These are phyloP conservation scores for Phaeomoniella chlamydospora DNA, from an alignment of 2,329 filamentous ascomycete genomes.

Conservation along the genomic window DNA sequence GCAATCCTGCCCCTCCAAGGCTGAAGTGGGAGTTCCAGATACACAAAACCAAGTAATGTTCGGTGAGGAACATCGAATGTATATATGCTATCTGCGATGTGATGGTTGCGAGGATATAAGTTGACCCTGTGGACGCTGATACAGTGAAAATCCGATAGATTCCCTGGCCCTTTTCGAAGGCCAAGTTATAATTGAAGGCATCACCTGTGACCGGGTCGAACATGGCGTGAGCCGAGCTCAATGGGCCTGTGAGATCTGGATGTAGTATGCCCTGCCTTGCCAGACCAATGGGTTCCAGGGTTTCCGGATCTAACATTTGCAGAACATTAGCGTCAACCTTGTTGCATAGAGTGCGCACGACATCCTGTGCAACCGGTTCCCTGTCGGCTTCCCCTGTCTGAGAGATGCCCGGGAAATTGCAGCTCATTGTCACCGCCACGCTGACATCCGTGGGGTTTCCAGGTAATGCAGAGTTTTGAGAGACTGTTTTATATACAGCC, in stretches of 20 bases:
- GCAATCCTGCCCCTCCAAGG: conserved; percentile 42
- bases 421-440: conserved; percentile 50
- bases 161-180: conserved; percentile 34
- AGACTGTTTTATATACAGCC: conserved; percentile 36
- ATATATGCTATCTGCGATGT: conserved; percentile 50
- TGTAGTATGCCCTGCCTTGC: conserved; percentile 48
- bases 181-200: conserved; percentile 70
- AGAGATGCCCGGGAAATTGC: conserved; percentile 47
- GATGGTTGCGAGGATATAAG: conserved; percentile 58
- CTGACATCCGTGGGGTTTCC: conserved; percentile 31
- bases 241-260: conserved; percentile 49
- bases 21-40: conserved; percentile 52
- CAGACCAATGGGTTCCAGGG: conserved; percentile 57
- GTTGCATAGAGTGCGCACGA: conserved; percentile 39
- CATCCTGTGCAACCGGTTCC: conserved; percentile 8
- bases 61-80: conserved; percentile 67
- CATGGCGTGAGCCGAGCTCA: conserved; percentile 58
- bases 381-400: conserved; percentile 8
- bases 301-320: conserved; percentile 52
- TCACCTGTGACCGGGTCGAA: conserved; percentile 60
- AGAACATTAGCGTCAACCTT: conserved; percentile 43
- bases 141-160: conserved; percentile 58
- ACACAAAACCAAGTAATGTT: conserved; percentile 58
- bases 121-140: conserved; percentile 47
- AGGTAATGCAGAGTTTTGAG: conserved; percentile 2